Evolutionary conservation across 768 basidiomycete genomes (phyloP), one percentile per base, ranked within the genome.

Genomic region (Rhodosporidiobolus sp.): DNA sequence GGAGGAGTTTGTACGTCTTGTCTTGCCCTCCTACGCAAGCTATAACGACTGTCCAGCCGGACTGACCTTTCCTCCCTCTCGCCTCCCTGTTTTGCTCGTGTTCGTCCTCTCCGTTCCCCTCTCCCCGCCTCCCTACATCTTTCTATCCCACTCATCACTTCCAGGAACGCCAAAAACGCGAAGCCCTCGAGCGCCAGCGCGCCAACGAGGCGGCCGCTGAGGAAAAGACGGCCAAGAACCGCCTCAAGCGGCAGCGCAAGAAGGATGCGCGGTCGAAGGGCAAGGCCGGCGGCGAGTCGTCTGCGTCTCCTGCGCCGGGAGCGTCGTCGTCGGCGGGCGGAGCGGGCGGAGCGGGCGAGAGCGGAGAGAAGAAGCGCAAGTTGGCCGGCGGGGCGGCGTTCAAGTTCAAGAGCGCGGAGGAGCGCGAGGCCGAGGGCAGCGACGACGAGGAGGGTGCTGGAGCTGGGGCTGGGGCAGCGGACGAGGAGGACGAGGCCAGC

Each of bases 171-270:
- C 88, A 88, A 58, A 84, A 83, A 32, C 84, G 83, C 17, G 94
- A 90, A 60, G 96, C 94, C 76, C 88, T 90, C 77, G 85, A 82
- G 59, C 89, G 88, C 76, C 86, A 88, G 78, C 85, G 84, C 55
- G 89, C 88, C 71, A 85, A 88, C 35, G 88, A 91, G 46, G 88
- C 87, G 38, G 78, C 82, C 6, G 87, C 90, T 0, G 89, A 95
- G 57, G 88, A 89, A 4, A 96, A 94, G 83, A 97, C 95, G 0
- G 89, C 92, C 20, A 98, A 94, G 83, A 99, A 99, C 80, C 86
- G 96, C 28, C 90, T 91, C 24, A 97, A 91, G 80, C 84, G 96
- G 56, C 90, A 89, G 81, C 96, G 95, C 85, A 92, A 92, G 84
- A 98, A 94, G 80, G 89, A 86, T 50, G 88, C 89, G 80, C 80